Evolutionary conservation across 2,329 filamentous ascomycete species (phyloP).

Genomic region (Aspergillus sclerotialis): DNA sequence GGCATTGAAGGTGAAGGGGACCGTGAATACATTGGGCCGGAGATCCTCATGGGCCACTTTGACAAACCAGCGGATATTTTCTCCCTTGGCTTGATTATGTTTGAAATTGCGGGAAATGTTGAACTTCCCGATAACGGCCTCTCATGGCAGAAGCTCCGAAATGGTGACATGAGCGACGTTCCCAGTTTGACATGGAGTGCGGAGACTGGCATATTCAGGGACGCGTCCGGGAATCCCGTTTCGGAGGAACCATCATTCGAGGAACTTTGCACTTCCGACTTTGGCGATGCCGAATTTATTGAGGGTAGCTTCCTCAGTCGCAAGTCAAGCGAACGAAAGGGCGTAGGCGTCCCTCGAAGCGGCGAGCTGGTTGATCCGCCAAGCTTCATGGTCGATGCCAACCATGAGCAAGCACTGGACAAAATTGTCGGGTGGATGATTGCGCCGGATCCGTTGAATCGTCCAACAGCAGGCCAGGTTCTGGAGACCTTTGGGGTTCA

Average conservation of each 20-base stretch:
- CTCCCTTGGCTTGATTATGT: conserved; percentile 85
- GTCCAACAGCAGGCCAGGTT: conserved; percentile 69
- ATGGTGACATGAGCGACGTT: conserved; percentile 81
- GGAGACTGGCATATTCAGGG: conserved; percentile 63
- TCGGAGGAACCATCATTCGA: conserved; percentile 39
- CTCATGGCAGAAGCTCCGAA: conserved; percentile 82
- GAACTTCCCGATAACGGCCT: conserved; percentile 87
- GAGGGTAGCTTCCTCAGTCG: conserved; percentile 27
- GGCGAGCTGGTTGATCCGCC: conserved; percentile 65
- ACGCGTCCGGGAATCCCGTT: conserved; percentile 65
- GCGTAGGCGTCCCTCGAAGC: conserved; percentile 31
- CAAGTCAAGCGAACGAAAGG: conserved; percentile 17
- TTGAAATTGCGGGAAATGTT: conserved; percentile 92
- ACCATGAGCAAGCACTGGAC: conserved; percentile 70
- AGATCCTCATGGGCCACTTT: conserved; percentile 78
- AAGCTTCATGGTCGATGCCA: conserved; percentile 76
- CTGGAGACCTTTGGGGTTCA: conserved; percentile 65
- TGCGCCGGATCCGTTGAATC: conserved; percentile 61
- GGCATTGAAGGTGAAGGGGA: conserved; percentile 88
- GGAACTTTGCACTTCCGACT: conserved; percentile 36
- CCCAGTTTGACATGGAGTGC: conserved; percentile 78
- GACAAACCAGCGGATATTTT: conserved; percentile 93
- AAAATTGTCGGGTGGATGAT: conserved; percentile 85
- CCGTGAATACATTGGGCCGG: conserved; percentile 90
- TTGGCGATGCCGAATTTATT: conserved; percentile 38